Conservation (phyloP, 495 filamentous ascomycete genomes). For the Aspergillus haitiensis region DNA sequence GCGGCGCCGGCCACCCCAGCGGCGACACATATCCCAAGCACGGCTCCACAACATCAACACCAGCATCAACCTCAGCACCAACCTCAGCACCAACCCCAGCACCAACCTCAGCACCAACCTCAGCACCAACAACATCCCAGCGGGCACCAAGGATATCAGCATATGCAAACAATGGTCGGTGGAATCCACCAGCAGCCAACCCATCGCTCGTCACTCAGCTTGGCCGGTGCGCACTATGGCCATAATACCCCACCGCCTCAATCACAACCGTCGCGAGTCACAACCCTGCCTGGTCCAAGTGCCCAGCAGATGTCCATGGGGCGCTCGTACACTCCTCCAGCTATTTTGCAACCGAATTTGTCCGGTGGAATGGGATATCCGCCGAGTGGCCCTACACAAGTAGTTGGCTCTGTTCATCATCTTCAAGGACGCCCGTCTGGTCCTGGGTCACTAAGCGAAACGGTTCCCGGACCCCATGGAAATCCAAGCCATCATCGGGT, state of each 20-base stretch:
- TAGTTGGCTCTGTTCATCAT: conserved; percentile 31
- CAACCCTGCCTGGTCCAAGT: conserved; percentile 29
- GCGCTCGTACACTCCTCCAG: conserved; percentile 45
- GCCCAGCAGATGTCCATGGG: conserved; percentile 35
- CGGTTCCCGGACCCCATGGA: conserved; percentile 21
- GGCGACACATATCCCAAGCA: conserved; percentile 24
- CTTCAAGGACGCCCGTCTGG: conserved; percentile 38
- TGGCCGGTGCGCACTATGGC: conserved; percentile 38
- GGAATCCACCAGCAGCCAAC: conserved; percentile 38
- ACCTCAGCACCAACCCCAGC: conserved; percentile 15
- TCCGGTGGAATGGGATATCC: conserved; percentile 38
- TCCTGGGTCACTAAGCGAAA: conserved; percentile 30
- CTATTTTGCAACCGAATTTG: conserved; percentile 36
- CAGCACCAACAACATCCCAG: conserved; percentile 22
- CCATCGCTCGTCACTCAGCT: conserved; percentile 37
- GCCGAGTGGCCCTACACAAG: conserved; percentile 28
- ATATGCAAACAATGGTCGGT: conserved; percentile 44
- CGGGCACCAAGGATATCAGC: conserved; percentile 39
- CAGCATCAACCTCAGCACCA: too few relatives aligned
- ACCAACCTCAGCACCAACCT: too few relatives aligned
- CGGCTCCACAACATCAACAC: too few relatives aligned
- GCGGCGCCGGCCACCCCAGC: conserved; percentile 30
- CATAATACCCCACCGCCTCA: conserved; percentile 42
- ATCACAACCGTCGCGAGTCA: conserved; percentile 28
- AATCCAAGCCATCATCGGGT: conserved; percentile 41